These are phyloP conservation scores for Xerocomellus chrysenteron DNA, from an alignment of 768 basidiomycete genomes.

Conservation along the genomic window DNA sequence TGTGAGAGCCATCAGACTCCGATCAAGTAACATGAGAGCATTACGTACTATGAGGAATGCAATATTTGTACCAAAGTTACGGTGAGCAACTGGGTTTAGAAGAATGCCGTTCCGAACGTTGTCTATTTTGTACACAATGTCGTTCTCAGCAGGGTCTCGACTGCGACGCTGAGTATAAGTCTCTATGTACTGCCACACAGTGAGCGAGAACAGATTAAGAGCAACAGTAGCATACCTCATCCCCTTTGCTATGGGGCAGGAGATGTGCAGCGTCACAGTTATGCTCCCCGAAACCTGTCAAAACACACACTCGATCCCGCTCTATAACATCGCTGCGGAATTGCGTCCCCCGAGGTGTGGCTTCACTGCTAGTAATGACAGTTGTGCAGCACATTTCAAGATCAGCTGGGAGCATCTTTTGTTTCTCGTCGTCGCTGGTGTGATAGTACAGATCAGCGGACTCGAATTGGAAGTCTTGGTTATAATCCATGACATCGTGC, in stretches of 20 bases:
- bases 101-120: conserved; percentile 1
- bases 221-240: neutral
- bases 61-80: neutral
- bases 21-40: neutral
- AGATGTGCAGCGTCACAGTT: conserved; percentile 3
- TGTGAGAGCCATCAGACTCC: neutral
- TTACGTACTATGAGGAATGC: conserved; percentile 1
- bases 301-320: neutral
- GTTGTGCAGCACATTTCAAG: neutral
- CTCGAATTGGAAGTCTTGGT: neutral
- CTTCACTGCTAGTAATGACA: neutral
- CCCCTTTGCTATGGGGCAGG: conserved; percentile 2
- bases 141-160: neutral
- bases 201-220: neutral
- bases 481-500: neutral
- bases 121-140: neutral
- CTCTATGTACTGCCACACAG: neutral
- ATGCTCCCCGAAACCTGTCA: neutral
- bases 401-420: conserved; percentile 3
- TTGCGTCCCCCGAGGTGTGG: neutral
- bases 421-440: neutral
- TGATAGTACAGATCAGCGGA: neutral
- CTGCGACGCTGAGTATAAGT: conserved; percentile 1
- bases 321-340: neutral
- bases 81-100: neutral